Conservation (phyloP, 2,329 filamentous ascomycete species). For the Sclerotinia trifoliorum region DNA sequence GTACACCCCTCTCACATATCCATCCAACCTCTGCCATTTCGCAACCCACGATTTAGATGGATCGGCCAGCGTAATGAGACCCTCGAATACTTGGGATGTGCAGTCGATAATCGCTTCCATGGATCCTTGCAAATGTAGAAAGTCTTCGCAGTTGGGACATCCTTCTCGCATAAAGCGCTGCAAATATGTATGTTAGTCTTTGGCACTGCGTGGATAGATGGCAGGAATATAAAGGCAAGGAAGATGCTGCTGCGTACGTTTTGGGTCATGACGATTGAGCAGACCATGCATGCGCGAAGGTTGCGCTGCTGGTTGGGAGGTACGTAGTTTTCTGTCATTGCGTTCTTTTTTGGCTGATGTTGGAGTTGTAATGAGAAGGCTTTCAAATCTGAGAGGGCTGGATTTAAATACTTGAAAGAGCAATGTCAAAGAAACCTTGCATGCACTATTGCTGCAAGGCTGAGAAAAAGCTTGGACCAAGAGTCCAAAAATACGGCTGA, state of each 20-base stretch:
- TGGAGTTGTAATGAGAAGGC: background rate
- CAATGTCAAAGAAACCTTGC: slow-evolving; percentile 14
- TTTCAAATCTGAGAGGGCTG: background rate
- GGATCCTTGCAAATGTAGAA: slow-evolving; percentile 78
- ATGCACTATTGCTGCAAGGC: slow-evolving; percentile 6
- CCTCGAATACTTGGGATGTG: slow-evolving; percentile 95
- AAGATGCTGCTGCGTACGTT: slow-evolving; percentile 50
- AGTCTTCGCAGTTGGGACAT: slow-evolving; percentile 95
- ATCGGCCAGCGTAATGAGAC: slow-evolving; percentile 80
- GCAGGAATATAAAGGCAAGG: background rate
- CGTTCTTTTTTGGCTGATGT: background rate
- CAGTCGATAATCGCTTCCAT: slow-evolving; percentile 84
- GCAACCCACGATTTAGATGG: slow-evolving; percentile 89
- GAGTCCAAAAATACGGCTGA: slow-evolving; percentile 14
- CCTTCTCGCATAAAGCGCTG: slow-evolving; percentile 83
- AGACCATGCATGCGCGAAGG: slow-evolving; percentile 97
- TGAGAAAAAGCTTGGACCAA: slow-evolving; percentile 19
- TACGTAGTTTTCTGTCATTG: slow-evolving; percentile 60
- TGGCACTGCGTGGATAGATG: slow-evolving; percentile 14
- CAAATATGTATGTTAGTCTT: slow-evolving; percentile 24
- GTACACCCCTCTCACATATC: slow-evolving; percentile 86
- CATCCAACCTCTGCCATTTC: slow-evolving; percentile 90
- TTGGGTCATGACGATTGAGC: slow-evolving; percentile 86
- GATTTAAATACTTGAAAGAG: slow-evolving; percentile 2
- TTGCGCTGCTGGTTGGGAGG: slow-evolving; percentile 75